phyloP scores from a whole-genome alignment of 2,329 filamentous ascomycete genomes.

The Parafenestella ontariensis region DNA sequence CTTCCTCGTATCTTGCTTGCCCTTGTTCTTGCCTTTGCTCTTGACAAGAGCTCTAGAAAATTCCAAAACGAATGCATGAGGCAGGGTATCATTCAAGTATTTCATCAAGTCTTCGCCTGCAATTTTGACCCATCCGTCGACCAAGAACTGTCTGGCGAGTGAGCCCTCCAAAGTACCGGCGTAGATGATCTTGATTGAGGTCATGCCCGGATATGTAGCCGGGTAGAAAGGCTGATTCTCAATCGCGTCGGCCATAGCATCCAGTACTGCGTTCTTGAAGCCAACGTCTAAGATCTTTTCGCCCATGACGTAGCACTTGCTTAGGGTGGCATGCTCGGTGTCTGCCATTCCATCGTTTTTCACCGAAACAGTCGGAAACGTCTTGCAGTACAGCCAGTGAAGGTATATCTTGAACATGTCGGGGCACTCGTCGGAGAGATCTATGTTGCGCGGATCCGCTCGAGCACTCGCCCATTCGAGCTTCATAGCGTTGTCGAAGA shows the following conservation, averaged over 20 bases:
- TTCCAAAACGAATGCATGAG: neutral
- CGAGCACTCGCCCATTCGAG: neutral
- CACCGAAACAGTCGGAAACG: conserved; percentile 8
- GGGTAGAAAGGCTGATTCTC: conserved; percentile 9
- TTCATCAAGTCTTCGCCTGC: neutral
- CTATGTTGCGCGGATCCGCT: neutral
- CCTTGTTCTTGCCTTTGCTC: neutral
- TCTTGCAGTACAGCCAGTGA: conserved; percentile 15
- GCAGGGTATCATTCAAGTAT: neutral
- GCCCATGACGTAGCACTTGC: conserved; percentile 21
- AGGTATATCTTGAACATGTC: conserved; percentile 17
- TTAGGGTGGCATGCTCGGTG: neutral
- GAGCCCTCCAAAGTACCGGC: conserved; percentile 20
- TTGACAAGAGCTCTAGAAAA: neutral
- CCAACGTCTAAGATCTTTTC: conserved; percentile 19
- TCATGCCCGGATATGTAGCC: conserved; percentile 1
- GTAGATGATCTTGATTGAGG: conserved; percentile 20
- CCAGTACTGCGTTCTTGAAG: conserved; percentile 26
- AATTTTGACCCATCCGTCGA: conserved; percentile 22
- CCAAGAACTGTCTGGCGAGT: conserved; percentile 21
- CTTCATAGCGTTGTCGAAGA: neutral
- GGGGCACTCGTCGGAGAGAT: conserved; percentile 15
- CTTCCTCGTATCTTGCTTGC: neutral
- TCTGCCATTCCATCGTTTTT: neutral
- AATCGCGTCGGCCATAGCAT: conserved; percentile 20